Evolutionary conservation across 2,329 filamentous ascomycete species (phyloP).

Genomic region (Phaeosphaeria sp.): DNA sequence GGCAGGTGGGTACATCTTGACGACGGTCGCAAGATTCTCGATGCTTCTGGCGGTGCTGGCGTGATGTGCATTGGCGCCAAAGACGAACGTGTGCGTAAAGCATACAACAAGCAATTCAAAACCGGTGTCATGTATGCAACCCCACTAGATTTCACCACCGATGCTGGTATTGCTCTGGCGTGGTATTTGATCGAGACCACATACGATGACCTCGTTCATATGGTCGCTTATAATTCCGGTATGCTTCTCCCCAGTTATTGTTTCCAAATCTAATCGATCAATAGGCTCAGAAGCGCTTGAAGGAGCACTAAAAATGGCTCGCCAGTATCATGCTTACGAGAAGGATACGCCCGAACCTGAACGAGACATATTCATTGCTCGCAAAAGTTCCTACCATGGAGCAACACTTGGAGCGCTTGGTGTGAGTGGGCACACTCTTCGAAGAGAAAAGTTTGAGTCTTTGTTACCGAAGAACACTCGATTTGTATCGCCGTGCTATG

Average conservation of each 20-base stretch:
- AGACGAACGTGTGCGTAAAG: slow-evolving; percentile 65
- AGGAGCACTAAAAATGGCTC: slow-evolving; percentile 16
- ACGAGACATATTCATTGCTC: slow-evolving; percentile 68
- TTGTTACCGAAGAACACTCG: slow-evolving; percentile 64
- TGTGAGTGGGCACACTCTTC: slow-evolving; percentile 66
- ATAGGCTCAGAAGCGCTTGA: too few species aligned
- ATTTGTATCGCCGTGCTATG: slow-evolving; percentile 70
- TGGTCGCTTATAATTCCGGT: slow-evolving; percentile 66
- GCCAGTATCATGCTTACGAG: slow-evolving; percentile 63
- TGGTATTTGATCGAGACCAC: neutral
- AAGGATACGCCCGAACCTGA: slow-evolving; percentile 49
- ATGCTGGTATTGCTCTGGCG: neutral
- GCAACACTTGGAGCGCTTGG: slow-evolving; percentile 72
- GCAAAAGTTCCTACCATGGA: slow-evolving; percentile 73
- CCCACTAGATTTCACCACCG: slow-evolving; percentile 65
- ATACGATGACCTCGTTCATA: slow-evolving; percentile 56
- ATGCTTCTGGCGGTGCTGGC: slow-evolving; percentile 75
- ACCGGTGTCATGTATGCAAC: slow-evolving; percentile 64
- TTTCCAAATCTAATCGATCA: too few species aligned
- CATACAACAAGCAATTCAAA: slow-evolving; percentile 65
- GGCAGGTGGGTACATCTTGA: slow-evolving; percentile 60
- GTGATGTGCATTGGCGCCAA: slow-evolving; percentile 75
- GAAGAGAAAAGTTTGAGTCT: slow-evolving; percentile 67
- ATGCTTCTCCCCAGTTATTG: too few species aligned
- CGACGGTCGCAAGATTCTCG: slow-evolving; percentile 65